phyloP scores from a whole-genome alignment of 768 basidiomycete genomes.

The Crepidotus variabilis region DNA sequence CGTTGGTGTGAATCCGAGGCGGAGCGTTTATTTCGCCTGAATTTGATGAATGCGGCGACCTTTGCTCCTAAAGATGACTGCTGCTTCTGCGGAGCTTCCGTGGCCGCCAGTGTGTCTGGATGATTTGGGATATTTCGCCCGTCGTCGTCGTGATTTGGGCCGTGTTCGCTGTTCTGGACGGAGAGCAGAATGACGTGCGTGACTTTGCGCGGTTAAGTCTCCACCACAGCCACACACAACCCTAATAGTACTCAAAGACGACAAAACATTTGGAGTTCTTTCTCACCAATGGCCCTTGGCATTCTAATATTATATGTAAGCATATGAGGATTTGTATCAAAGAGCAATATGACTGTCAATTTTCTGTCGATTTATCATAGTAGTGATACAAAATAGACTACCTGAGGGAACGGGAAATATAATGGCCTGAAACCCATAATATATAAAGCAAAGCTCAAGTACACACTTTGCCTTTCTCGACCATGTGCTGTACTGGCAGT shows the following conservation, averaged over 20 bases:
- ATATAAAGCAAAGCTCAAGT: too few species aligned
- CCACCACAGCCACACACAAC: constrained; percentile 7
- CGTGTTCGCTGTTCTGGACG: constrained; percentile 1
- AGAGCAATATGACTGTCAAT: too few species aligned
- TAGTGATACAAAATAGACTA: too few species aligned
- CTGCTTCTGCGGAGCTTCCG: not conserved
- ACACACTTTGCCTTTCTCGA: too few species aligned
- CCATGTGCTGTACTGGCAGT: too few species aligned
- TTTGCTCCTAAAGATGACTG: constrained; percentile 4
- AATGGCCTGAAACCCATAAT: too few species aligned
- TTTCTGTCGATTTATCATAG: too few species aligned
- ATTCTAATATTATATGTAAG: not conserved
- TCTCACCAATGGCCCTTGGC: not conserved
- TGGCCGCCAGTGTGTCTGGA: constrained; percentile 5
- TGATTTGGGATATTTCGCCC: not conserved
- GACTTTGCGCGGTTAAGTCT: not conserved
- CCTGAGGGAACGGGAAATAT: too few species aligned
- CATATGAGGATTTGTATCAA: not conserved
- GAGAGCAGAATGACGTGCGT: constrained; percentile 4
- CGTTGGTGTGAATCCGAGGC: constrained; percentile 3
- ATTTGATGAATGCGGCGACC: constrained; percentile 7
- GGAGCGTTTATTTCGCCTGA: constrained; percentile 4
- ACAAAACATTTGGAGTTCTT: not conserved
- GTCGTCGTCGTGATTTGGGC: not conserved
- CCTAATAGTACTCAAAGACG: not conserved